Base-by-base conservation (phyloP, 2,329 filamentous ascomycete genomes). In the Dendryphion nanum region DNA sequence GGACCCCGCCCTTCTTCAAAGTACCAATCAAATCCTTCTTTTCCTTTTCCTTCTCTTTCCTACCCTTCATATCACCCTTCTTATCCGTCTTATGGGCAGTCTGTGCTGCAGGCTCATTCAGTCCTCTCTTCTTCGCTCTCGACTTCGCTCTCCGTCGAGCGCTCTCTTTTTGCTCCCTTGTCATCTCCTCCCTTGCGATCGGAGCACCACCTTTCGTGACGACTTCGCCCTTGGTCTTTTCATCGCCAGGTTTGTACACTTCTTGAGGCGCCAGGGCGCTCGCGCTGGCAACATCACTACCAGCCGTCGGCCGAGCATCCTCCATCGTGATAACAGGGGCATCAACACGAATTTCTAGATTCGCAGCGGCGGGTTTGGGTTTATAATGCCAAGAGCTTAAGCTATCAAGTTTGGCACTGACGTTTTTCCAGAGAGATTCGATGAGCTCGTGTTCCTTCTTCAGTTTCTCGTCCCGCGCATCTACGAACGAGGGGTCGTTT, bases 381-480 rank as follows among this genome's bases (percentile, higher is more conserved):
- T 88, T 90, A 78, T 95, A 96, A 70, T 96, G 86, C 83, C 89
- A 95, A 63, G 86, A 95, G 67, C 83, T 90, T 47, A 98, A 81
- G 18, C 87, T 81, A 67, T 98, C 93, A 38, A 98, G 81, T 46
- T 88, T 86, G 31, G 78, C 79, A 57, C 79, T 83, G 37, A 96
- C 76, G 23, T 86, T 84, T 51, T 81, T 85, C 89, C 93, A 98
- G 55, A 96, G 72, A 19, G 74, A 75, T 55, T 85, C 82, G 37
- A 97, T 85, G 61, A 95, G 89, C 41, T 79, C 77, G 67, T 96
- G 89, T 57, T 94, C 87, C 45, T 83, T 85, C 50, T 80, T 81
- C 17, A 89, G 70, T 67, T 90, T 91, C 67, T 93, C 88, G 56
- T 94, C 86, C 21, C 85, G 81, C 51, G 83, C 80, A 64, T 88